These are phyloP conservation scores for Vitis rupestris DNA, from an alignment of 164 flowering plant genomes.

Conservation along the genomic window DNA sequence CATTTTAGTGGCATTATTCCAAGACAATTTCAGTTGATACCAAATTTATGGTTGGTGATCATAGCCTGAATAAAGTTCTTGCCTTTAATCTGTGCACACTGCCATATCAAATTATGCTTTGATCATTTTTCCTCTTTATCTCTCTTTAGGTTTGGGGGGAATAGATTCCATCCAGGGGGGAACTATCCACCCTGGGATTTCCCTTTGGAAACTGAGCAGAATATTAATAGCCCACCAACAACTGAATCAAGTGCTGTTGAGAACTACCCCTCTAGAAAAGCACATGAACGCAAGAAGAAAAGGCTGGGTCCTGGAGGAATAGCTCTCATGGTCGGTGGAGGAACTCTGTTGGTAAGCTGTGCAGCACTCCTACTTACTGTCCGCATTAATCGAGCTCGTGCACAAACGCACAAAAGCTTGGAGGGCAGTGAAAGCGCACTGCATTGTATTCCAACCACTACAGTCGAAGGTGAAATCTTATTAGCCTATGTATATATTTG, in stretches of 20 bases:
- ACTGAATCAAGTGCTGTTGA: conserved; percentile 61
- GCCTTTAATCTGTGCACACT: not conserved
- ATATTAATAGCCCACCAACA: conserved; percentile 46
- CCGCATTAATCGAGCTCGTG: conserved; percentile 27
- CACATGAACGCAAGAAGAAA: conserved; percentile 28
- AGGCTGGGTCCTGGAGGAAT: conserved; percentile 45
- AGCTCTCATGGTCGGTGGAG: conserved; percentile 47
- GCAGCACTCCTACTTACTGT: conserved; percentile 38
- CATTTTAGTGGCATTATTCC: conserved; percentile 79
- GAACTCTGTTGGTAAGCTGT: conserved; percentile 42
- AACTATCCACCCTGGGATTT: conserved; percentile 63
- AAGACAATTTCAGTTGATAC: conserved; percentile 51
- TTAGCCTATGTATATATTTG: not conserved
- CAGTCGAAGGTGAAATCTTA: conserved; percentile 37
- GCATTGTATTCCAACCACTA: conserved; percentile 37
- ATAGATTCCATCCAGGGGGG: conserved; percentile 41
- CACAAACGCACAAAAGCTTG: conserved; percentile 14
- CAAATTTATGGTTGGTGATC: conserved; percentile 53
- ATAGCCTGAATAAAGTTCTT: not conserved
- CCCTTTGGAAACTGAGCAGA: conserved; percentile 39
- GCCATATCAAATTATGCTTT: not conserved
- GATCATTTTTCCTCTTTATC: not conserved
- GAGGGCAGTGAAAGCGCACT: conserved; percentile 28
- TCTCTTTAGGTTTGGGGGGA: conserved; percentile 64
- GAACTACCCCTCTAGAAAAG: conserved; percentile 35